phyloP scores from a whole-genome alignment of 306 rosid genomes.

The Neltuma alba region DNA sequence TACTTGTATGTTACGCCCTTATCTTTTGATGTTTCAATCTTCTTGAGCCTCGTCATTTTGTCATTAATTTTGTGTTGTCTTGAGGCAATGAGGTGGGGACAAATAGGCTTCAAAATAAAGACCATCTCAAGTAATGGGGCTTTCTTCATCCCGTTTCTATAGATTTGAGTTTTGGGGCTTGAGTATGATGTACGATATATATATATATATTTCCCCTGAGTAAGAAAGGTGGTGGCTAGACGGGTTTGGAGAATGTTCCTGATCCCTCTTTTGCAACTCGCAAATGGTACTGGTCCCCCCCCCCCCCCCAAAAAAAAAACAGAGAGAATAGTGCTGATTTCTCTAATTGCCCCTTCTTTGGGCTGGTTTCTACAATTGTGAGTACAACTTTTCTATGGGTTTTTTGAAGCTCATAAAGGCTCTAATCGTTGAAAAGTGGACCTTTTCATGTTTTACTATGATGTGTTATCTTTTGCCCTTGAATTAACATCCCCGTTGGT shows the following conservation, averaged over 20 bases:
- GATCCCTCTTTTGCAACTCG: background rate
- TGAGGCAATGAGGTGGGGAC: background rate
- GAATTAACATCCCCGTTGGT: too few species aligned
- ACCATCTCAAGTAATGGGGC: background rate
- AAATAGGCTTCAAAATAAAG: background rate
- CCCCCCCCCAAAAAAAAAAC: too few species aligned
- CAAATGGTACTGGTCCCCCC: background rate
- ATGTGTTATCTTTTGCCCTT: too few species aligned
- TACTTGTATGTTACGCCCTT: constrained; percentile 60
- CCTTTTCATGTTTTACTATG: too few species aligned
- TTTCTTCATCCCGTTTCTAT: background rate
- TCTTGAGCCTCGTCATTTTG: background rate
- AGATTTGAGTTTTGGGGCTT: background rate
- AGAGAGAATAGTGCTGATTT: background rate
- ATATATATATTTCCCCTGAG: background rate
- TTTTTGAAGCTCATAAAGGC: background rate
- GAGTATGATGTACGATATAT: background rate
- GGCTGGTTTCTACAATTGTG: background rate
- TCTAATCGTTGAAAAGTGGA: too few species aligned
- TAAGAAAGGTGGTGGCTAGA: background rate
- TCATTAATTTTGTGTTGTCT: background rate
- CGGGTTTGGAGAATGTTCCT: background rate
- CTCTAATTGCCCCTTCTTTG: background rate
- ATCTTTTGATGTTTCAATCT: constrained; percentile 9
- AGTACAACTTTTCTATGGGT: background rate